These are phyloP conservation scores for Tinospora cordifolia DNA, from an alignment of 164 flowering plant species.

Conservation along the genomic window DNA sequence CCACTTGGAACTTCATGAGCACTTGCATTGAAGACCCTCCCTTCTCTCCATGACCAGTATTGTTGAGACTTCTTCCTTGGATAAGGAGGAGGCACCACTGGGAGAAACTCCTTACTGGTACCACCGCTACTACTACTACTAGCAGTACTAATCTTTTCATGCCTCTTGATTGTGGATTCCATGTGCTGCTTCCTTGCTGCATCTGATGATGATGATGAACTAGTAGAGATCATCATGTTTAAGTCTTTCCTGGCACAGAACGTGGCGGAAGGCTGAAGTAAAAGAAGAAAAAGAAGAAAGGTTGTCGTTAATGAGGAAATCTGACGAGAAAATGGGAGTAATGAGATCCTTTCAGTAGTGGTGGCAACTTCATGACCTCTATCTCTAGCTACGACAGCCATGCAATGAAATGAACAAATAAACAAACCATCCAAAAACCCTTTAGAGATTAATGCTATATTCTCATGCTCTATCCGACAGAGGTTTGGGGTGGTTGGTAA, in stretches of 20 bases:
- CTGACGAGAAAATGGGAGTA: slow-evolving; percentile 7
- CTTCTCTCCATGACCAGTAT: slow-evolving; percentile 16
- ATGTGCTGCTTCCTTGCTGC: slow-evolving; percentile 6
- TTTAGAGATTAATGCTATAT: not conserved
- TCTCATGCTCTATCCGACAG: not conserved
- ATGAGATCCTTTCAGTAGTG: not conserved
- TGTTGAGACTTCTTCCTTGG: not conserved
- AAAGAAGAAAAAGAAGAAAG: slow-evolving; percentile 11
- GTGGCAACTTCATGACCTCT: slow-evolving; percentile 7
- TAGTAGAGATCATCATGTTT: not conserved
- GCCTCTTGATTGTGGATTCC: slow-evolving; percentile 6
- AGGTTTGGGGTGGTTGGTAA: not conserved
- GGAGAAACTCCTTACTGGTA: too few species aligned
- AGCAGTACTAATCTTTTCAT: not conserved
- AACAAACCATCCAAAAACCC: slow-evolving; percentile 14
- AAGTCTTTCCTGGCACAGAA: slow-evolving; percentile 13
- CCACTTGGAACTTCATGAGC: slow-evolving; percentile 56
- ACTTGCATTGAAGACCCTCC: slow-evolving; percentile 25
- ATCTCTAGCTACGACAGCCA: slow-evolving; percentile 36
- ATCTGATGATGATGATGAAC: not conserved
- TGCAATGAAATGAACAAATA: slow-evolving; percentile 17
- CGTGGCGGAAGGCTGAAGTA: not conserved
- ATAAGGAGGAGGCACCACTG: slow-evolving; percentile 9
- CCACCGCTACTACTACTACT: not conserved
- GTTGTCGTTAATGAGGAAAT: slow-evolving; percentile 14